Conservation (phyloP, 371 early-diverging fungal genomes). For the Apophysomyces ossiformis region DNA sequence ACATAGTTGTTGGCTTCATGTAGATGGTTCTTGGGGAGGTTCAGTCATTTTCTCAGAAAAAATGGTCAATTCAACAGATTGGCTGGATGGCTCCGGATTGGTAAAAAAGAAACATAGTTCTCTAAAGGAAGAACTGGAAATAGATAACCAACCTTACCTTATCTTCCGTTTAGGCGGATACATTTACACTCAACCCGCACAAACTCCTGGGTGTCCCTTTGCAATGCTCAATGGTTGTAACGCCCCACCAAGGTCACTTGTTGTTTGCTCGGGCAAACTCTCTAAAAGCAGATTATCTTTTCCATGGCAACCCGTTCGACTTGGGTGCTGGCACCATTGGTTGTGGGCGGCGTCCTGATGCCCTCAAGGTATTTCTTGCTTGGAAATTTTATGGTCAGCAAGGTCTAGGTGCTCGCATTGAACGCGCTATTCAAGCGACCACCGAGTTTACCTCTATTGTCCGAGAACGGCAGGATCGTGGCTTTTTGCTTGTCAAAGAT, state of each 20-base stretch:
- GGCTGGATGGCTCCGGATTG: constrained; percentile 60
- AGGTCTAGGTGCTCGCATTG: constrained; percentile 57
- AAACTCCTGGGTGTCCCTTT: constrained; percentile 85
- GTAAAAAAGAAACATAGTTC: constrained; percentile 25
- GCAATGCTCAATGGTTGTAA: constrained; percentile 82
- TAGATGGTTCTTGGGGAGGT: constrained; percentile 90
- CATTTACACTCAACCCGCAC: constrained; percentile 85
- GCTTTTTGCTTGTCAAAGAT: constrained; percentile 42
- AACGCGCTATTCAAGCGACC: constrained; percentile 52
- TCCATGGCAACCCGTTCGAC: constrained; percentile 75
- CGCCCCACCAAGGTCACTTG: constrained; percentile 52
- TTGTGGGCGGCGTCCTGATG: constrained; percentile 87
- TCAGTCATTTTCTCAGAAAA: constrained; percentile 65
- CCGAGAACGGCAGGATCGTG: constrained; percentile 19
- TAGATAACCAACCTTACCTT: background rate
- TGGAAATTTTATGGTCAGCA: constrained; percentile 80
- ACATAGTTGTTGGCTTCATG: constrained; percentile 81
- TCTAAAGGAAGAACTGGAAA: background rate
- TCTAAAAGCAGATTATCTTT: constrained; percentile 75
- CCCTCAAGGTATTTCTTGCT: constrained; percentile 80
- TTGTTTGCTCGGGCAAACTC: constrained; percentile 64
- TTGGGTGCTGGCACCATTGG: constrained; percentile 85
- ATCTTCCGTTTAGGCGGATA: constrained; percentile 54
- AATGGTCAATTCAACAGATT: constrained; percentile 39
- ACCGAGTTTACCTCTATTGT: constrained; percentile 44